Evolutionary conservation across 148 eudicot species (phyloP).

Genomic region (Chenopodium formosanum): DNA sequence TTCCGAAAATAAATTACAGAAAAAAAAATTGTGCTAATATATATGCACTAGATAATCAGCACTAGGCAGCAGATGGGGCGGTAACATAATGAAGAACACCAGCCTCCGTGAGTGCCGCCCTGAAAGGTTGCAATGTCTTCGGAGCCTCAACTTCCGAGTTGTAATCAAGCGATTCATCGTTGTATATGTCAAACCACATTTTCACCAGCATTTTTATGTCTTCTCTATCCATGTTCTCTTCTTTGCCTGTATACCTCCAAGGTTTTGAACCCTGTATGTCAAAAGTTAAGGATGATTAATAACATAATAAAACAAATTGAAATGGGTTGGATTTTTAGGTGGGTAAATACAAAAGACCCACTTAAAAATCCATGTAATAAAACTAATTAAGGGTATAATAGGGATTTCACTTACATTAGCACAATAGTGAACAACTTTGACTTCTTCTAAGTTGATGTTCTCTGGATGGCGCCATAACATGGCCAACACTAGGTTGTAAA

Average conservation of each 20-base stretch:
- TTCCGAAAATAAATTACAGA: not conserved
- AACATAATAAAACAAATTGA: no score
- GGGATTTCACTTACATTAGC: conserved; percentile 32
- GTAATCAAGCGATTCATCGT: conserved; percentile 41
- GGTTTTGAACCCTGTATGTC: conserved; percentile 40
- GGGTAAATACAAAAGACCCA: no score
- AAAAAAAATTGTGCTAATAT: not conserved
- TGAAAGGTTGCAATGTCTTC: conserved; percentile 19
- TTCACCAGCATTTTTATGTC: conserved; percentile 45
- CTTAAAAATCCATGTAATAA: no score
- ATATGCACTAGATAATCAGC: not conserved
- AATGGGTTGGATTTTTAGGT: no score
- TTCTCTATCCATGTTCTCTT: conserved; percentile 47
- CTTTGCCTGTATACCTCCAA: conserved; percentile 45
- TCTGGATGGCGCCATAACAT: conserved; percentile 60
- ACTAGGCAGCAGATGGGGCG: conserved; percentile 51
- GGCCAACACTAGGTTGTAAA: conserved; percentile 44
- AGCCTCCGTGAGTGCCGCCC: conserved; percentile 31
- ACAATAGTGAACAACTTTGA: conserved; percentile 52
- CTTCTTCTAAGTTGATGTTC: conserved; percentile 32
- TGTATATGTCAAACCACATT: conserved; percentile 44
- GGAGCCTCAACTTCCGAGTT: conserved; percentile 5
- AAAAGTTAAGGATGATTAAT: no score
- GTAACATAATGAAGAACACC: conserved; percentile 24
- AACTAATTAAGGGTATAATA: not conserved